These are phyloP conservation scores for Suillus luteus DNA, from an alignment of 768 basidiomycete genomes.

Conservation along the genomic window DNA sequence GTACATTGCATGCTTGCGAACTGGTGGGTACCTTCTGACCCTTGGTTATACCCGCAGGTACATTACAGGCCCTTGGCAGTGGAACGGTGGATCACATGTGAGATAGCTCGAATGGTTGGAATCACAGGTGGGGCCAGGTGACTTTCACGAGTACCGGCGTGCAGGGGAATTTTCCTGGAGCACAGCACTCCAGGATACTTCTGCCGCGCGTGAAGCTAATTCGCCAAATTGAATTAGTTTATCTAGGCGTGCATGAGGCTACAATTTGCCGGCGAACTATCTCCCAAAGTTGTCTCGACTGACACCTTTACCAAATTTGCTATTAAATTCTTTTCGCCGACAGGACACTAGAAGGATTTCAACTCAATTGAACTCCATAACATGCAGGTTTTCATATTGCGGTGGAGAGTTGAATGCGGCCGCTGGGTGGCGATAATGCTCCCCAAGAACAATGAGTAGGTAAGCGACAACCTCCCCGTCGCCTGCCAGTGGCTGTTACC, in stretches of 20 bases:
- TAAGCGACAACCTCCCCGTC: slow-evolving; percentile 2
- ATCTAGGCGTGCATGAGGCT: not conserved
- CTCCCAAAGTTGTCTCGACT: slow-evolving; percentile 1
- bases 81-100: not conserved
- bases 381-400: slow-evolving; percentile 5
- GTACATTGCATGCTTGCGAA: not conserved
- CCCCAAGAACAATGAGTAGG: not conserved
- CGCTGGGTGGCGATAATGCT: slow-evolving; percentile 1
- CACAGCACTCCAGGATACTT: not conserved
- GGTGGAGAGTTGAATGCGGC: not conserved
- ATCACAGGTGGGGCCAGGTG: slow-evolving; percentile 14
- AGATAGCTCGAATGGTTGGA: not conserved
- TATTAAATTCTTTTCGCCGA: not conserved
- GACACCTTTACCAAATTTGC: not conserved
- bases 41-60: not conserved
- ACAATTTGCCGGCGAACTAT: not conserved
- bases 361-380: slow-evolving; percentile 4
- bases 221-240: not conserved
- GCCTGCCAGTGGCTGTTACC: not conserved
- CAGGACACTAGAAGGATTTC: not conserved
- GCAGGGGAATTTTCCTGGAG: not conserved
- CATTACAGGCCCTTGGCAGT: not conserved
- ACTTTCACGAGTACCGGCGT: slow-evolving; percentile 1
- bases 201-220: not conserved
- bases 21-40: slow-evolving; percentile 1